Conservation (phyloP, 345 rosid genomes). For the Arabidopsis suecica region DNA sequence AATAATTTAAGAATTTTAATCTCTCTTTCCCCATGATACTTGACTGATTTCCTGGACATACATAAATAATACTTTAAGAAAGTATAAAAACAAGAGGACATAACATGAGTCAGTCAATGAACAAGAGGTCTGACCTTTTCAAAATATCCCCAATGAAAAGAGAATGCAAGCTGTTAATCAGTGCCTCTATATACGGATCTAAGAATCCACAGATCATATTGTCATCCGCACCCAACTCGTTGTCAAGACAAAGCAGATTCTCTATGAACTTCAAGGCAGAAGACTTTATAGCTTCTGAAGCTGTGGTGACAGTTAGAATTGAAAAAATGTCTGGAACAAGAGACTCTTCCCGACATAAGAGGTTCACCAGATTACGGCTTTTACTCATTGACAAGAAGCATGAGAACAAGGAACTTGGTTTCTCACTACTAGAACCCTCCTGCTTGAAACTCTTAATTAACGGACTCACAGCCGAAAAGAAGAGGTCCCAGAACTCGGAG, state of each 20-base stretch:
- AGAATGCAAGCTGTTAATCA: slow-evolving; percentile 70
- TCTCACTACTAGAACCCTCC: slow-evolving; percentile 94
- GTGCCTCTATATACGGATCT: slow-evolving; percentile 62
- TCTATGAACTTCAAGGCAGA: slow-evolving; percentile 74
- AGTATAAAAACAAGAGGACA: slow-evolving; percentile 30
- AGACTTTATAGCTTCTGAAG: slow-evolving; percentile 79
- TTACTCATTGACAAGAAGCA: slow-evolving; percentile 95
- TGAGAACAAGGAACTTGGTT: slow-evolving; percentile 86
- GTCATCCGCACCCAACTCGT: slow-evolving; percentile 59
- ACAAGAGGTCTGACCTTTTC: slow-evolving; percentile 63
- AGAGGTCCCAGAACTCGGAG: slow-evolving; percentile 79
- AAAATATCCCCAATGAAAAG: slow-evolving; percentile 59
- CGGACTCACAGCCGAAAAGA: slow-evolving; percentile 74
- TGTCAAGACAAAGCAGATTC: slow-evolving; percentile 77
- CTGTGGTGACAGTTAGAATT: slow-evolving; percentile 66
- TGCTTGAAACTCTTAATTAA: slow-evolving; percentile 78
- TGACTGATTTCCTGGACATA: slow-evolving; percentile 69
- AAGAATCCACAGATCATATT: slow-evolving; percentile 50
- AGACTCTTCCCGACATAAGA: slow-evolving; percentile 65
- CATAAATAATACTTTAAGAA: slow-evolving; percentile 17
- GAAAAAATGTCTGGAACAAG: slow-evolving; percentile 81
- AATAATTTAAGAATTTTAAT: slow-evolving; percentile 69
- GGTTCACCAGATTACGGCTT: slow-evolving; percentile 63
- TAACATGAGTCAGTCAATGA: not conserved
- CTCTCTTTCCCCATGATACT: slow-evolving; percentile 65